Conservation (phyloP, 768 basidiomycete species). For the Hemileccinum rubropunctum region DNA sequence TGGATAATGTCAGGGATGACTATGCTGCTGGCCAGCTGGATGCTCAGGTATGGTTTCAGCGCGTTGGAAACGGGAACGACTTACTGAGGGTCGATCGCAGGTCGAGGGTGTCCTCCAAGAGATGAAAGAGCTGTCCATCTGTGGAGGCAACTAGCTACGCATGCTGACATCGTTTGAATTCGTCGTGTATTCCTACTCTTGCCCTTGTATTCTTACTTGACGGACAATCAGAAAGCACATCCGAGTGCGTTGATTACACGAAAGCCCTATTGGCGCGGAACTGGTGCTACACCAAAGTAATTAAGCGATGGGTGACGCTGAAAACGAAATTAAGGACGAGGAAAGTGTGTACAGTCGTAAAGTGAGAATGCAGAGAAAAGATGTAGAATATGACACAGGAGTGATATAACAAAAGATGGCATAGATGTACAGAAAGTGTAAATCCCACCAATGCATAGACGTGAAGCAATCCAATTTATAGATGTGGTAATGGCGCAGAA, state of each 20-base stretch:
- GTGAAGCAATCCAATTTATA: constrained; percentile 8
- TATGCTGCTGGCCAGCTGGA: constrained; percentile 97
- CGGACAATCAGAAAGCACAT: constrained; percentile 1
- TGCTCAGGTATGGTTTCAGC: constrained; percentile 60
- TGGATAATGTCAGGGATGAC: constrained; percentile 88
- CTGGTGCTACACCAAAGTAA: constrained; percentile 21
- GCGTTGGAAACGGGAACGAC: not conserved
- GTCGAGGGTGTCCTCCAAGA: constrained; percentile 97
- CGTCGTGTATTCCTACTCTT: constrained; percentile 9
- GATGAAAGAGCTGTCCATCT: constrained; percentile 95
- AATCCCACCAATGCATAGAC: constrained; percentile 24
- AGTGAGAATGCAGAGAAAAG: constrained; percentile 7
- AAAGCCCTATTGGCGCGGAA: constrained; percentile 7
- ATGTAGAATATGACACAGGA: constrained; percentile 12
- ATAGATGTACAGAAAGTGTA: constrained; percentile 19
- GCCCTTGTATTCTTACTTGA: not conserved
- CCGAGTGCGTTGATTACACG: constrained; percentile 11
- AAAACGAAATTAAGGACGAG: constrained; percentile 1
- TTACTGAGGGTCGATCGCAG: constrained; percentile 33
- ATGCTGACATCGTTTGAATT: not conserved
- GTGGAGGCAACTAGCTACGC: constrained; percentile 51
- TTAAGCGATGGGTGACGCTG: constrained; percentile 9
- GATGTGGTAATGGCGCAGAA: constrained; percentile 4
- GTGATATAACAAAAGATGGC: constrained; percentile 6
- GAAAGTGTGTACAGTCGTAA: constrained; percentile 22